A percentile compares a stretch with the other conserved stretches of the same genome.
Evolutionary conservation across 495 filamentous ascomycete genomes (phyloP).

Genomic region (Aspergillus egyptiacus): DNA sequence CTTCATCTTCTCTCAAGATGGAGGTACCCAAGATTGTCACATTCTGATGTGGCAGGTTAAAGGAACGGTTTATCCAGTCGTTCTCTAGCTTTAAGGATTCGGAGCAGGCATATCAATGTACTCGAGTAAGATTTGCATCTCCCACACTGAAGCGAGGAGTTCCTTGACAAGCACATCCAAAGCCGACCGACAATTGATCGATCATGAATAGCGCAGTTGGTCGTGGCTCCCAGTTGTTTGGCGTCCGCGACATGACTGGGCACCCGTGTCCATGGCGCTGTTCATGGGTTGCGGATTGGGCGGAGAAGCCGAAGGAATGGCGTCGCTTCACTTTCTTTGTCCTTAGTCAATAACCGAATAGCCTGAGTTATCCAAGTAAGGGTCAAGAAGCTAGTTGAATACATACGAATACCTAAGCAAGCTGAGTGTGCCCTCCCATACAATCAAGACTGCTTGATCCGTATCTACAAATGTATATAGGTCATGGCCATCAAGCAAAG

Average conservation of each 20-base stretch:
- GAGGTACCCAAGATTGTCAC: too few relatives aligned
- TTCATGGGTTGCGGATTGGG: not conserved
- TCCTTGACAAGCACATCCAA: not conserved
- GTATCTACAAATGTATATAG: too few relatives aligned
- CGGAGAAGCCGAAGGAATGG: slow-evolving; percentile 9
- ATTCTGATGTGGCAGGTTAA: too few relatives aligned
- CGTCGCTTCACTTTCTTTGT: slow-evolving; percentile 14
- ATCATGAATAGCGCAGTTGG: not conserved
- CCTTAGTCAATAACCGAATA: slow-evolving; percentile 1
- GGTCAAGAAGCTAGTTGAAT: not conserved
- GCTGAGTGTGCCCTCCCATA: too few relatives aligned
- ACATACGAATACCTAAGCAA: slow-evolving; percentile 3
- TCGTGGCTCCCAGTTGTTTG: not conserved
- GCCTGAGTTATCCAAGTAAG: not conserved
- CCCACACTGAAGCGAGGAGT: not conserved
- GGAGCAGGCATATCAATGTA: not conserved
- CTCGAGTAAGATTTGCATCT: not conserved
- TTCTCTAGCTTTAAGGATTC: too few relatives aligned
- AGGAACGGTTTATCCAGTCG: too few relatives aligned
- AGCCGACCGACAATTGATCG: not conserved
- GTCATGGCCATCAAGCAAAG: too few relatives aligned
- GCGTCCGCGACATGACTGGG: not conserved
- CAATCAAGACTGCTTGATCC: too few relatives aligned
- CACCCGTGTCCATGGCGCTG: not conserved
- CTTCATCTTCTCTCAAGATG: too few relatives aligned